These are phyloP conservation scores for Ustilago vetiveriae DNA, from an alignment of 1,284 basidiomycete genomes.

Conservation along the genomic window DNA sequence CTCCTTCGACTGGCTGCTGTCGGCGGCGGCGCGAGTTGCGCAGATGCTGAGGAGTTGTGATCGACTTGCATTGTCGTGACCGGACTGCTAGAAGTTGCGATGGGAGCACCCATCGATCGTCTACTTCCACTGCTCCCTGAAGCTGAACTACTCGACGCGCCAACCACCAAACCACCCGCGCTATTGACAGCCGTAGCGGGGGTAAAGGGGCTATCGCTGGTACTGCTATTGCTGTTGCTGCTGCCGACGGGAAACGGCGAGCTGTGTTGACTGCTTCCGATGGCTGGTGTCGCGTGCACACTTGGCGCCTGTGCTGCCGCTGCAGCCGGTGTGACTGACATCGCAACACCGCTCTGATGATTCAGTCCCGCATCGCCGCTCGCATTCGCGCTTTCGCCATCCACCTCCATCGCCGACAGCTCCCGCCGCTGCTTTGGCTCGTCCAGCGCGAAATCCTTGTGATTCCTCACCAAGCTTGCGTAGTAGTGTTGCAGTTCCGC, in stretches of 20 bases:
- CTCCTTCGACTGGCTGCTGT: conserved; percentile 4
- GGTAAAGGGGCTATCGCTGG: conserved; percentile 14
- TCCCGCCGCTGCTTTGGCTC: conserved; percentile 3
- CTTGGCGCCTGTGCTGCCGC: conserved; percentile 1
- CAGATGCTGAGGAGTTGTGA: background rate
- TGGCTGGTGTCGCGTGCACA: background rate
- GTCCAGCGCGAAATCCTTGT: conserved; percentile 35
- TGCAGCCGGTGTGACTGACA: background rate
- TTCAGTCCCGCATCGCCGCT: background rate
- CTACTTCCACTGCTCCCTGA: background rate
- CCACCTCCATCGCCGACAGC: conserved; percentile 2
- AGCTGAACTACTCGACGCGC: background rate
- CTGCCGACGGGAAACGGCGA: conserved; percentile 30
- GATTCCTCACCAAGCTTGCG: conserved; percentile 58
- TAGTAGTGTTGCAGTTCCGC: conserved; percentile 65
- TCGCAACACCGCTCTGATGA: background rate
- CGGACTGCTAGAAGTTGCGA: conserved; percentile 2
- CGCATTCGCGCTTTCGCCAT: background rate
- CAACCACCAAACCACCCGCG: background rate
- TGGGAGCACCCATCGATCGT: background rate
- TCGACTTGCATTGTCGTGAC: conserved; percentile 31
- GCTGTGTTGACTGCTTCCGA: conserved; percentile 29
- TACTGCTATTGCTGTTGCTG: conserved; percentile 14
- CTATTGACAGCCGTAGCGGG: conserved; percentile 3
- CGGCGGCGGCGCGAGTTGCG: background rate